Evolutionary conservation across 345 rosid genomes (phyloP).

Genomic region (Euphorbia lathyris): DNA sequence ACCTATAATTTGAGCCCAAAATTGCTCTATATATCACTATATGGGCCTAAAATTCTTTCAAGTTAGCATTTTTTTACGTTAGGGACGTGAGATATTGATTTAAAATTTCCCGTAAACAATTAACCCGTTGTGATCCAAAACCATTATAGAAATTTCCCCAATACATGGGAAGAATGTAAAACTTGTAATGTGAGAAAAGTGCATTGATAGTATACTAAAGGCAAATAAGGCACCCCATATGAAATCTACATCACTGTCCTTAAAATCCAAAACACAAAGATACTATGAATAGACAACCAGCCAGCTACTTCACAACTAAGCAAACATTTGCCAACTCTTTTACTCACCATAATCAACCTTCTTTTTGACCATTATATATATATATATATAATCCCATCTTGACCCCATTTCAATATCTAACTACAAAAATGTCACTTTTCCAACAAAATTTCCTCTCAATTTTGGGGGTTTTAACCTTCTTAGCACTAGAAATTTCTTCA

Average conservation of each 20-base stretch:
- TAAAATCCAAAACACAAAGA: slow-evolving; percentile 24
- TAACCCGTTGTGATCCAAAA: too few species aligned
- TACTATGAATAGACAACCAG: slow-evolving; percentile 8
- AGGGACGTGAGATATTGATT: too few species aligned
- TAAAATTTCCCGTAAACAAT: too few species aligned
- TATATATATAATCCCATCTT: too few species aligned
- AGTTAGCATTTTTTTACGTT: too few species aligned
- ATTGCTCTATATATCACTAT: too few species aligned
- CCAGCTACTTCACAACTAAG: slow-evolving; percentile 51
- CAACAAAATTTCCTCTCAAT: slow-evolving; percentile 16
- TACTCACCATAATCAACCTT: not conserved
- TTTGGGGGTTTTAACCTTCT: slow-evolving; percentile 34
- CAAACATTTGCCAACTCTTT: not conserved
- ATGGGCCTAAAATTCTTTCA: too few species aligned
- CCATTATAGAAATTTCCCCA: too few species aligned
- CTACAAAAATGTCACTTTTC: slow-evolving; percentile 31
- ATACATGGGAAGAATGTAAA: too few species aligned
- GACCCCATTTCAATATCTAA: slow-evolving; percentile 7
- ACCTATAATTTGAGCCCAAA: too few species aligned
- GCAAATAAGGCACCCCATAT: slow-evolving; percentile 26
- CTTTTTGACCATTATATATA: slow-evolving; percentile 9
- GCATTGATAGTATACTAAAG: not conserved
- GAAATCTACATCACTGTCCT: slow-evolving; percentile 13
- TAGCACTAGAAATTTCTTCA: slow-evolving; percentile 44
- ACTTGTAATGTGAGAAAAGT: too few species aligned